phyloP scores from a whole-genome alignment of 129 eudicot genomes.

The Flaveria sonorensis region DNA sequence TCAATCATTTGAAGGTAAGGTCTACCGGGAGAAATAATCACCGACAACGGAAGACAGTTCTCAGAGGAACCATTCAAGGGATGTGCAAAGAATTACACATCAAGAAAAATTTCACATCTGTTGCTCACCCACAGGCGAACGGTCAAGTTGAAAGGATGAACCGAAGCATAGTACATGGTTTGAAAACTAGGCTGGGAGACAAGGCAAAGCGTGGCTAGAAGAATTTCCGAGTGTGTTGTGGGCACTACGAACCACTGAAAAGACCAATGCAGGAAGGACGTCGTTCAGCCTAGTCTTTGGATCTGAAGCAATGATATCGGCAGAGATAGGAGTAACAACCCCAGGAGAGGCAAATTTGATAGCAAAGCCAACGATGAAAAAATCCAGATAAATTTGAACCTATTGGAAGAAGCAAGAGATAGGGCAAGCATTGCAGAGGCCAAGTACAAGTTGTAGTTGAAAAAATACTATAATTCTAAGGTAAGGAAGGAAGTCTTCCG shows the following conservation, averaged over 20 bases:
- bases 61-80: too few species aligned
- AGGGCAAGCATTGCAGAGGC: too few species aligned
- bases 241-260: background rate
- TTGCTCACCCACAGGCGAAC: background rate
- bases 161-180: background rate
- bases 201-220: background rate
- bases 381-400: background rate
- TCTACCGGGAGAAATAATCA: background rate
- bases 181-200: background rate
- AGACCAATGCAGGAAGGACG: too few species aligned
- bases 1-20: background rate
- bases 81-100: background rate
- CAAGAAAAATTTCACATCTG: background rate
- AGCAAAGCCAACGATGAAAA: too few species aligned
- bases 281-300: too few species aligned
- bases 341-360: background rate
- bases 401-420: background rate
- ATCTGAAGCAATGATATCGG: too few species aligned
- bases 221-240: background rate
- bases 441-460: too few species aligned
- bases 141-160: background rate
- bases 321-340: too few species aligned
- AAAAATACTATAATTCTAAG: background rate
- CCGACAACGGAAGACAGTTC: background rate
- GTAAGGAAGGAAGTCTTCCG: background rate